A percentile compares a stretch with the other conserved stretches of the same genome.
Conservation (phyloP, 2,329 filamentous ascomycete species). For the Venturia effusa region DNA sequence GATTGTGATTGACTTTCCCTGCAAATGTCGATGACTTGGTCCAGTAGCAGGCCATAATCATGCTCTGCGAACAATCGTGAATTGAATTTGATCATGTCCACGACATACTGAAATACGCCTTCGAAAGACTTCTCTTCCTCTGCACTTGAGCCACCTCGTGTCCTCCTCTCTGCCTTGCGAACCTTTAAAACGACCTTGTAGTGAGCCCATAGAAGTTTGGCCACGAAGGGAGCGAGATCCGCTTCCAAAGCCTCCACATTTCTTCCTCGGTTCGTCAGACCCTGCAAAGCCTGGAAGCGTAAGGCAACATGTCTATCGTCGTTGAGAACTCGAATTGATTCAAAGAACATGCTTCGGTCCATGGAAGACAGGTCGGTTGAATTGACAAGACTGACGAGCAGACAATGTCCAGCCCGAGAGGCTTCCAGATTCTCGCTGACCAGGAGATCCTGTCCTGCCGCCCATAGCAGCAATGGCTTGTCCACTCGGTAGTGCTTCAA, state of each 20-base stretch:
- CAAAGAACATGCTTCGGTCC: conserved; percentile 29
- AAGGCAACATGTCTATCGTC: conserved; percentile 21
- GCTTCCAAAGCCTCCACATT: conserved; percentile 28
- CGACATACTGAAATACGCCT: conserved; percentile 53
- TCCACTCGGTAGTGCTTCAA: conserved; percentile 25
- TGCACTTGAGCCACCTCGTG: conserved; percentile 14
- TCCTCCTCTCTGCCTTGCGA: conserved; percentile 20
- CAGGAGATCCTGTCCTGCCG: conserved; percentile 26
- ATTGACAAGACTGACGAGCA: conserved; percentile 24
- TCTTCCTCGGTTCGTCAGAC: conserved; percentile 26
- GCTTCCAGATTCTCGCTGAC: conserved; percentile 24
- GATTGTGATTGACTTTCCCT: conserved; percentile 52
- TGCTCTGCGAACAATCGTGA: conserved; percentile 56
- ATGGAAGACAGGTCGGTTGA: conserved; percentile 23
- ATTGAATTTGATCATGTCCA: conserved; percentile 65
- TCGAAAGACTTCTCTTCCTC: conserved; percentile 32
- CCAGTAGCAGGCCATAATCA: conserved; percentile 50
- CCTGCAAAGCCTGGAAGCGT: conserved; percentile 24
- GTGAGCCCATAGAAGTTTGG: conserved; percentile 22
- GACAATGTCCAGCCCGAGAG: conserved; percentile 23
- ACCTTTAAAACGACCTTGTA: conserved; percentile 23
- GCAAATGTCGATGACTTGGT: conserved; percentile 54
- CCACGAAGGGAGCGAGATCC: conserved; percentile 23
- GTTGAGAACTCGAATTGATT: conserved; percentile 21
- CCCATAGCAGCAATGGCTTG: conserved; percentile 27